phyloP scores from a whole-genome alignment of 2,329 filamentous ascomycete species.

The Apiospora aurea region DNA sequence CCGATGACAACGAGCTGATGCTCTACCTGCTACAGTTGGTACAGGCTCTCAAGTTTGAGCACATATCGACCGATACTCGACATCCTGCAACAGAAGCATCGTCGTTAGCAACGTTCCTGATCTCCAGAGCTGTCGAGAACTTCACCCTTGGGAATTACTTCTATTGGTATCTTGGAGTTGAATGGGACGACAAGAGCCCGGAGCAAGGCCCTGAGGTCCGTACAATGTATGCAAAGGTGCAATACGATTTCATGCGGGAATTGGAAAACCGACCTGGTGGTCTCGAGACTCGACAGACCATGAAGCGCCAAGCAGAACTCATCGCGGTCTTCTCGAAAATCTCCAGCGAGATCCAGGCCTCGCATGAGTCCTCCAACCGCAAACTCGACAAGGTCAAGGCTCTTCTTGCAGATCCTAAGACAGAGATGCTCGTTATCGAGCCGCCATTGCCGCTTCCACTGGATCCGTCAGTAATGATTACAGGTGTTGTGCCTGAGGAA shows the following conservation, averaged over 20 bases:
- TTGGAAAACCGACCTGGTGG: conserved; percentile 77
- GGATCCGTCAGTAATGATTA: conserved; percentile 82
- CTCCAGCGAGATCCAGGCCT: conserved; percentile 84
- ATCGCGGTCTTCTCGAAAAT: conserved; percentile 87
- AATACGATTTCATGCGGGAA: conserved; percentile 94
- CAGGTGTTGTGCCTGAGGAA: conserved; percentile 82
- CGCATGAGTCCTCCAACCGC: conserved; percentile 76
- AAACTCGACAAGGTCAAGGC: conserved; percentile 88
- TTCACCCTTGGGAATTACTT: conserved; percentile 93
- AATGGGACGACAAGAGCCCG: conserved; percentile 84
- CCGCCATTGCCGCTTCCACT: conserved; percentile 87
- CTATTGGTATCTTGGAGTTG: conserved; percentile 98
- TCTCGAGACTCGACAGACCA: conserved; percentile 73
- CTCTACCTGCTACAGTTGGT: conserved; percentile 94
- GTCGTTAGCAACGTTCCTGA: conserved; percentile 87
- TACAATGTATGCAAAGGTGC: conserved; percentile 89
- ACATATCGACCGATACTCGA: conserved; percentile 69
- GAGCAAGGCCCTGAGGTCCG: conserved; percentile 79
- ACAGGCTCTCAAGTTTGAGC: conserved; percentile 94
- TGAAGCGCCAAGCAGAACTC: conserved; percentile 88
- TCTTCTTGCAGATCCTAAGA: conserved; percentile 85
- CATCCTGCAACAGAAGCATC: conserved; percentile 71
- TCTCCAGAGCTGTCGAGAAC: conserved; percentile 85
- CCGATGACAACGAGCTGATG: conserved; percentile 89
- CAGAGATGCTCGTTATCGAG: conserved; percentile 84